phyloP scores from a whole-genome alignment of 345 rosid species.

The Salix purpurea region DNA sequence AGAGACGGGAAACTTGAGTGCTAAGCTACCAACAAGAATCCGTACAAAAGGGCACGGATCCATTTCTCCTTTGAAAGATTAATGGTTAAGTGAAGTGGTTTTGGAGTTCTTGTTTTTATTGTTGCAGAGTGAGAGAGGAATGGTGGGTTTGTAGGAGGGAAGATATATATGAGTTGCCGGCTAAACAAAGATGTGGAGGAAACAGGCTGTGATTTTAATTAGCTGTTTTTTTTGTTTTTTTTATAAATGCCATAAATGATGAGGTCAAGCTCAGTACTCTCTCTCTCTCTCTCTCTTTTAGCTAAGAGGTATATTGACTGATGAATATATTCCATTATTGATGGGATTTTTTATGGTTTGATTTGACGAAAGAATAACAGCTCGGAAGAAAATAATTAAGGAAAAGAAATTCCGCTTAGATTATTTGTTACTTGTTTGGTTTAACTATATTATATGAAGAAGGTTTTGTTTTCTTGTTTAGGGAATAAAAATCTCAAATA shows the following conservation, averaged over 20 bases:
- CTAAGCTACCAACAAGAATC: constrained; percentile 70
- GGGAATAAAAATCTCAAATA: too few relatives aligned
- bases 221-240: constrained; percentile 32
- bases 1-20: constrained; percentile 45
- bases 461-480: too few relatives aligned
- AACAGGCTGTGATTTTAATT: constrained; percentile 61
- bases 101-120: background rate
- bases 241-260: background rate
- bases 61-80: constrained; percentile 32
- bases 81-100: background rate
- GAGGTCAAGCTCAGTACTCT: background rate
- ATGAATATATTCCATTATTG: background rate
- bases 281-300: background rate
- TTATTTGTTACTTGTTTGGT: background rate
- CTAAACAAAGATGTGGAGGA: background rate
- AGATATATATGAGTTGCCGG: background rate
- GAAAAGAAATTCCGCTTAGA: background rate
- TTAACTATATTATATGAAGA: too few relatives aligned
- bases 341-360: background rate
- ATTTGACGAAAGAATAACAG: background rate
- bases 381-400: background rate
- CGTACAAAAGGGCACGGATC: constrained; percentile 96
- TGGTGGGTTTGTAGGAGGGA: background rate
- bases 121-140: background rate
- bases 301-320: background rate